Percentiles rank a stretch among this genome's conserved stretches.
These are phyloP conservation scores for Tolypocladium tundrense DNA, from an alignment of 2,329 filamentous ascomycete species.

Conservation along the genomic window DNA sequence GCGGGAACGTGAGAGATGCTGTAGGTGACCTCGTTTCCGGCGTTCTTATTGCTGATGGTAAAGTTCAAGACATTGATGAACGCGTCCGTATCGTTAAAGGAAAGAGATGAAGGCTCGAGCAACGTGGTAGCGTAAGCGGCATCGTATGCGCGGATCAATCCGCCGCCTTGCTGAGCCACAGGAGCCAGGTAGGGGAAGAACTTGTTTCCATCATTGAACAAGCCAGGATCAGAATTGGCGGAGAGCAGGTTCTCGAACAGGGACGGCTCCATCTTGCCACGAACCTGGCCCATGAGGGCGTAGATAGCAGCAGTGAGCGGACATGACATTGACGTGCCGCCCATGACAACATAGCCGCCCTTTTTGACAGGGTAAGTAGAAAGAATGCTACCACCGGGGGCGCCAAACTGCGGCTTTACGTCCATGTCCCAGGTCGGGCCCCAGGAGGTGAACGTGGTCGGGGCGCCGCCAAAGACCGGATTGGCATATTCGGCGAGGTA, in stretches of 20 bases:
- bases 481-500: too few species aligned
- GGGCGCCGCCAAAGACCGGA: slow-evolving; percentile 1
- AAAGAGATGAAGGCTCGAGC: slow-evolving; percentile 39
- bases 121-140: slow-evolving; percentile 40
- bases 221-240: slow-evolving; percentile 25
- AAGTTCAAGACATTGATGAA: slow-evolving; percentile 35
- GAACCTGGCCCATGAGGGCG: slow-evolving; percentile 29
- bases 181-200: slow-evolving; percentile 30
- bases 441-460: slow-evolving; percentile 20
- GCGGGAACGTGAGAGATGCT: slow-evolving; percentile 34
- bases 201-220: slow-evolving; percentile 27
- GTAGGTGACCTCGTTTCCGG: slow-evolving; percentile 34
- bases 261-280: slow-evolving; percentile 30
- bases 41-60: slow-evolving; percentile 43
- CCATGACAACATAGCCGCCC: slow-evolving; percentile 27
- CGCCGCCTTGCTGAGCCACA: slow-evolving; percentile 43
- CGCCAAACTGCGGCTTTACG: slow-evolving; percentile 27
- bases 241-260: slow-evolving; percentile 26
- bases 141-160: slow-evolving; percentile 36
- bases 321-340: slow-evolving; percentile 37
- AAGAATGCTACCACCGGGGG: slow-evolving; percentile 30
- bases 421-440: slow-evolving; percentile 29
- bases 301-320: slow-evolving; percentile 29
- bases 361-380: slow-evolving; percentile 32
- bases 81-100: slow-evolving; percentile 50